Percentiles rank a stretch among this genome's conserved stretches.
phyloP scores from a whole-genome alignment of 2,329 filamentous ascomycete genomes.

The Ophiostoma australiae region DNA sequence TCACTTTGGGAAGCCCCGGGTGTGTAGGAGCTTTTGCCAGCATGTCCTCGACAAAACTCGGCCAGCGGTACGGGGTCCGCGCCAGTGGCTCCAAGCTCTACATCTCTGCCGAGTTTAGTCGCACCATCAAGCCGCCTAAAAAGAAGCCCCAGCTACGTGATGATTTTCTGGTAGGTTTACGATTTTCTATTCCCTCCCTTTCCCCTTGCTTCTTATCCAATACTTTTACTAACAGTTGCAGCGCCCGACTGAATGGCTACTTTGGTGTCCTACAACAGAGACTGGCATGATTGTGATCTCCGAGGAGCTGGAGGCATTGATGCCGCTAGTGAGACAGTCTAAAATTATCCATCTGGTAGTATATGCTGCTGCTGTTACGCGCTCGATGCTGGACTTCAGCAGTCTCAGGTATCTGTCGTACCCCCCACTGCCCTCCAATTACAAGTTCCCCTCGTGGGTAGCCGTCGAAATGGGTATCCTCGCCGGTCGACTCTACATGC shows the following conservation, averaged over 20 bases:
- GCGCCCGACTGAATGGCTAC: constrained; percentile 55
- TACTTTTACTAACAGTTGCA: constrained; percentile 20
- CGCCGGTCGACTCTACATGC: constrained; percentile 57
- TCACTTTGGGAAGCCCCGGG: background rate
- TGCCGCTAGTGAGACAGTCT: constrained; percentile 40
- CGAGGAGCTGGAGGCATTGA: constrained; percentile 56
- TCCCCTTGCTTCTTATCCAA: constrained; percentile 16
- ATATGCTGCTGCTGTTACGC: constrained; percentile 58
- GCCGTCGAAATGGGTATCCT: constrained; percentile 56
- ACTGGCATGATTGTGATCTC: constrained; percentile 55
- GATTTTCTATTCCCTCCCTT: background rate
- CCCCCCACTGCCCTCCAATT: constrained; percentile 41
- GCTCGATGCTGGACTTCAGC: constrained; percentile 57
- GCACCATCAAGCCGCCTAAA: constrained; percentile 38
- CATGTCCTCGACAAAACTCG: constrained; percentile 19
- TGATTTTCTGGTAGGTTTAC: constrained; percentile 32
- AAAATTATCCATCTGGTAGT: constrained; percentile 36
- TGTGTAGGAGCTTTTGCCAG: constrained; percentile 15
- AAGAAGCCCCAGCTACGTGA: constrained; percentile 30
- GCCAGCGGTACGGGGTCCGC: constrained; percentile 16
- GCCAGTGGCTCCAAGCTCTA: constrained; percentile 31
- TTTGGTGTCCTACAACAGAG: constrained; percentile 47
- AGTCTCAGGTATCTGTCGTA: constrained; percentile 48
- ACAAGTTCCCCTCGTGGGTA: constrained; percentile 49
- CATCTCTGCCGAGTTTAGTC: constrained; percentile 44